Evolutionary conservation across 768 basidiomycete genomes (phyloP), one percentile per base, ranked within the genome.

Genomic region (Termitomyces titanicus): DNA sequence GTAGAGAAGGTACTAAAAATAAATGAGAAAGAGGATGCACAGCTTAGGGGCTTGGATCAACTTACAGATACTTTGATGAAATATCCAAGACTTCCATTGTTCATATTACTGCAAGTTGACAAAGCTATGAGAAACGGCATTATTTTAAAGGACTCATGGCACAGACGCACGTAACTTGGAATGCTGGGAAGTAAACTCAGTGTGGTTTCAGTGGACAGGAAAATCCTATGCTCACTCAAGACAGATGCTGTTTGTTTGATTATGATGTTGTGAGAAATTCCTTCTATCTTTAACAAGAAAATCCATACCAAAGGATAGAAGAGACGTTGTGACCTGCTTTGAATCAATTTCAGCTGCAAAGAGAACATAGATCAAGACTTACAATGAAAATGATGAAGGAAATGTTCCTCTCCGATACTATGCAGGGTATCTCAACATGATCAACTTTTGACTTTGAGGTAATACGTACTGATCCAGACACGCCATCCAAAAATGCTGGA

Each of bases 1-100:
- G 38, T 60, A 60, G 11, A 62, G 47, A 20, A 57, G 47, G 37
- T 57, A 60, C 61, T 62, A 18, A 20, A 15, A 7, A 12, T 22
- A n/a, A 10, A 17, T 40, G 12, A 17, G 37, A 15, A 18, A 4
- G n/a, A 18, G 24, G 13, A n/a, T n/a, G n/a, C n/a, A n/a, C n/a
- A 34, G 4, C 9, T 44, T 17, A n/a, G n/a, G n/a, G 40, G 24
- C 18, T 18, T 50, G 8, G 4, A 34, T 15, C 11, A 20, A 24
- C 47, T 24, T 48, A 48, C 47, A n/a, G 47, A 48, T 48, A 48
- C 34, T 48, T 48, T 47, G 3, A 47, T 18, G 47, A 47, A 47
- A 47, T 20, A 47, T 20, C 8, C 33, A 33, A 47, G 46, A 9
- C 33, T 33, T 35, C 47, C 47, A 22, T 34, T 5, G 29, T 29